Evolutionary conservation across 2,329 filamentous ascomycete genomes (phyloP).

Genomic region (Nigrospora sphaerica): DNA sequence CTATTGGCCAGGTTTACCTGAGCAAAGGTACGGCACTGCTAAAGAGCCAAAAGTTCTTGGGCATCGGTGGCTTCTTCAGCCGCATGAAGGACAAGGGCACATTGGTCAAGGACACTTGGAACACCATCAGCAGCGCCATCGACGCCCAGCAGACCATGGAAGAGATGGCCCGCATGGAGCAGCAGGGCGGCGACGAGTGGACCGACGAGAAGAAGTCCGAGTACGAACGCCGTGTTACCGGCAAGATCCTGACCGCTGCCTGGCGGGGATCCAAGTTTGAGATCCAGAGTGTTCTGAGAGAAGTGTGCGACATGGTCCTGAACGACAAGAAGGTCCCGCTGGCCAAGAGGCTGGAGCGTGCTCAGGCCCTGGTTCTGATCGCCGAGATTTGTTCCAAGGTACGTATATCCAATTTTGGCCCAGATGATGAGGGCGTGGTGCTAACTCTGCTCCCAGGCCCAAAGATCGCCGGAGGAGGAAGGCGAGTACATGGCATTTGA

Average conservation of each 20-base stretch:
- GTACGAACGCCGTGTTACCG: slow-evolving; percentile 91
- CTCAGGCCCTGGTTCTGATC: slow-evolving; percentile 80
- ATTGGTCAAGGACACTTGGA: slow-evolving; percentile 97
- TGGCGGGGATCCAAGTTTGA: slow-evolving; percentile 97
- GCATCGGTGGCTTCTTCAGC: slow-evolving; percentile 90
- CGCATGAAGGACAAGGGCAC: slow-evolving; percentile 94
- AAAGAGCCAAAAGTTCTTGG: slow-evolving; percentile 94
- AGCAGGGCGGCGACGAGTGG: slow-evolving; percentile 93
- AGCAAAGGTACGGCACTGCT: slow-evolving; percentile 82
- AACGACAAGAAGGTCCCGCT: slow-evolving; percentile 72
- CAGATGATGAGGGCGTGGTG: slow-evolving; percentile 2
- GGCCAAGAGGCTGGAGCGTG: slow-evolving; percentile 82
- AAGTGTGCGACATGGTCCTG: slow-evolving; percentile 86
- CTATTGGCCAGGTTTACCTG: slow-evolving; percentile 86
- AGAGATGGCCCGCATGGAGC: slow-evolving; percentile 95
- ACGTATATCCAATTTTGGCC: slow-evolving; percentile 20
- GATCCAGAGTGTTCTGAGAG: slow-evolving; percentile 90
- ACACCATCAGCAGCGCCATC: slow-evolving; percentile 91
- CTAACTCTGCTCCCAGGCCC: slow-evolving; percentile 50
- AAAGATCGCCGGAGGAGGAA: slow-evolving; percentile 89
- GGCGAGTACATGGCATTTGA: slow-evolving; percentile 99
- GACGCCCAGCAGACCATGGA: slow-evolving; percentile 98
- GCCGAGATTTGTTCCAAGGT: slow-evolving; percentile 88
- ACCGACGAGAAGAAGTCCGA: slow-evolving; percentile 95
- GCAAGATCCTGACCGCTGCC: slow-evolving; percentile 94